These are phyloP conservation scores for Syzygium jambos DNA, from an alignment of 345 rosid species.

Conservation along the genomic window DNA sequence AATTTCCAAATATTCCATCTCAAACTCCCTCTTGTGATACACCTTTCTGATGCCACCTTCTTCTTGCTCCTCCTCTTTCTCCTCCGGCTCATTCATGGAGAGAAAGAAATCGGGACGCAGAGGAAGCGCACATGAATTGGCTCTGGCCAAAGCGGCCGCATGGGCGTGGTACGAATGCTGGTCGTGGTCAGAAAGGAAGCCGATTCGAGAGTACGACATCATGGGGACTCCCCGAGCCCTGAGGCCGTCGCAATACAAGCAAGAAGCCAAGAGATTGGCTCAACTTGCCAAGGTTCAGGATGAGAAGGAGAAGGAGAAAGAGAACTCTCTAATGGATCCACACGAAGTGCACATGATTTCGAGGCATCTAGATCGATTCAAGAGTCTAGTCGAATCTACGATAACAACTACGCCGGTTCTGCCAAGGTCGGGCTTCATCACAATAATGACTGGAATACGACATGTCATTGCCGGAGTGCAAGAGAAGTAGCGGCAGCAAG, in stretches of 20 bases:
- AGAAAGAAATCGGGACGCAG: constrained; percentile 2
- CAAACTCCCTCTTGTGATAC: not conserved
- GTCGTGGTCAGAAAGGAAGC: constrained; percentile 35
- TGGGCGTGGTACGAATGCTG: constrained; percentile 83
- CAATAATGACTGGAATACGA: not conserved
- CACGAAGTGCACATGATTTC: constrained; percentile 41
- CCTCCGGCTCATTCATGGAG: constrained; percentile 11
- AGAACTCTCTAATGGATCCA: constrained; percentile 36
- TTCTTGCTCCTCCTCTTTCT: not conserved
- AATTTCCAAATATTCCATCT: not conserved
- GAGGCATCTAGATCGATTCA: constrained; percentile 19
- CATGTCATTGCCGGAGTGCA: not conserved
- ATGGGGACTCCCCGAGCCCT: constrained; percentile 5
- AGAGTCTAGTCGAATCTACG: not conserved
- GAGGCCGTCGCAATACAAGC: constrained; percentile 61
- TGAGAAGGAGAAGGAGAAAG: not conserved
- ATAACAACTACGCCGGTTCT: not conserved
- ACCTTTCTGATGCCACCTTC: not conserved
- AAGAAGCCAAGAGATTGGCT: constrained; percentile 36
- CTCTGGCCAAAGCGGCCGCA: constrained; percentile 64
- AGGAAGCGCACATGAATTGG: constrained; percentile 26
- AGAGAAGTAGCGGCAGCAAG: not conserved
- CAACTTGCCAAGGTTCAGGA: constrained; percentile 1
- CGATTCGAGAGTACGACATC: constrained; percentile 18
- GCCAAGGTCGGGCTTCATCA: not conserved